A percentile compares a stretch with the other conserved stretches of the same genome.
Evolutionary conservation across 768 basidiomycete species (phyloP).

Genomic region (Chalciporus pseudorubinellus): DNA sequence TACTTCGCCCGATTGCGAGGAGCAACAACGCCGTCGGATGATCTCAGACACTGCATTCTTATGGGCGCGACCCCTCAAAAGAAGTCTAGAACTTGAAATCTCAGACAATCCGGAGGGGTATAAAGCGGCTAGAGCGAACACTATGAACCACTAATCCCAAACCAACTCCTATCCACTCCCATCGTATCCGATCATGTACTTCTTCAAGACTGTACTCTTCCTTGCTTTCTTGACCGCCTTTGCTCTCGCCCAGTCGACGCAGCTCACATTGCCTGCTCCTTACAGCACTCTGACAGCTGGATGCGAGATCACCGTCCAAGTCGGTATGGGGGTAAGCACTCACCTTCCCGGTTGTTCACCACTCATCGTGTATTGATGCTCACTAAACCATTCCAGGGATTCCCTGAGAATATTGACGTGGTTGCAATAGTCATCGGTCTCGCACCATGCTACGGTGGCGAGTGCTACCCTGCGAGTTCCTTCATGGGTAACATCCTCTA

Average conservation of each 20-base stretch:
- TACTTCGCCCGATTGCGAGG: constrained; percentile 1
- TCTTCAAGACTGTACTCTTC: constrained; percentile 13
- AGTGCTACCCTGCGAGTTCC: constrained; percentile 23
- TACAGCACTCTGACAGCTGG: constrained; percentile 10
- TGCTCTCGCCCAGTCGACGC: constrained; percentile 16
- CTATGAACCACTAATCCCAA: not conserved
- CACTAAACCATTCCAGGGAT: constrained; percentile 14
- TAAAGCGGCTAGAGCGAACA: constrained; percentile 11
- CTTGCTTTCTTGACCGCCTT: constrained; percentile 12
- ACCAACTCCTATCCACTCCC: not conserved
- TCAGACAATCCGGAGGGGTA: constrained; percentile 1
- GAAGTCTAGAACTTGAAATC: not conserved
- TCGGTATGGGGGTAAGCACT: constrained; percentile 19
- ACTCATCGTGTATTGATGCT: not conserved
- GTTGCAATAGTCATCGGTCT: constrained; percentile 35
- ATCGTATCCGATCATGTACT: constrained; percentile 12
- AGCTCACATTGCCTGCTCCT: constrained; percentile 8
- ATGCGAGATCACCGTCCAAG: constrained; percentile 9
- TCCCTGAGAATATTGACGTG: constrained; percentile 22
- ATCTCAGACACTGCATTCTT: no score
- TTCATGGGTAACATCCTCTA: constrained; percentile 34
- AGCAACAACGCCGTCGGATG: no score
- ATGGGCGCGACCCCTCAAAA: not conserved
- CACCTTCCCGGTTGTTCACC: no score
- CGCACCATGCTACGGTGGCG: constrained; percentile 17